phyloP scores from a whole-genome alignment of 257 asterid genomes.

The Solanum commersonii region DNA sequence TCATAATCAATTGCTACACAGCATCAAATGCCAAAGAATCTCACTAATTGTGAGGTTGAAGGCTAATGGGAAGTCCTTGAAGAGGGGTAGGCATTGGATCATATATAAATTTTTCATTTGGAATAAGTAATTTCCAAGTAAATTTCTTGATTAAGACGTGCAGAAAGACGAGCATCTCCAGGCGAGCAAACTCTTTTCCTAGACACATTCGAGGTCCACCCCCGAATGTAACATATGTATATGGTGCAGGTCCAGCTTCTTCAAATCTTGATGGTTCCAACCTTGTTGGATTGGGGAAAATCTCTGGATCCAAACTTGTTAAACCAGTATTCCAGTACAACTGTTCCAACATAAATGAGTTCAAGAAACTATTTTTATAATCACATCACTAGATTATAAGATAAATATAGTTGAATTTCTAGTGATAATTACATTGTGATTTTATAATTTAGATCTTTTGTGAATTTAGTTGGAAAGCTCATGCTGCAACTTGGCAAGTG shows the following conservation, averaged over 20 bases:
- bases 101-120: slow-evolving; percentile 28
- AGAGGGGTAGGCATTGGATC: slow-evolving; percentile 53
- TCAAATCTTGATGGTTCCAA: slow-evolving; percentile 10
- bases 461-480: too few relatives aligned
- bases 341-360: slow-evolving; percentile 10
- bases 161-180: slow-evolving; percentile 42
- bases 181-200: slow-evolving; percentile 52
- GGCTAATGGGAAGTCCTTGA: slow-evolving; percentile 37
- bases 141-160: slow-evolving; percentile 29
- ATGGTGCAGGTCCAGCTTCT: slow-evolving; percentile 6
- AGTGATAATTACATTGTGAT: too few relatives aligned
- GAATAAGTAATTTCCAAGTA: slow-evolving; percentile 30
- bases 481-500: too few relatives aligned
- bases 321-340: slow-evolving; percentile 46
- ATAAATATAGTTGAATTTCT: neutral
- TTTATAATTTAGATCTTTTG: too few relatives aligned
- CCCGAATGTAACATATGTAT: neutral
- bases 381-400: too few relatives aligned
- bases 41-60: slow-evolving; percentile 17
- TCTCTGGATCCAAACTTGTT: slow-evolving; percentile 28
- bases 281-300: neutral
- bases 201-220: slow-evolving; percentile 32
- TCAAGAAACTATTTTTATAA: neutral
- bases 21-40: neutral
- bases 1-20: neutral